phyloP scores from a whole-genome alignment of 2,329 filamentous ascomycete species.

The Penicillium sp. region DNA sequence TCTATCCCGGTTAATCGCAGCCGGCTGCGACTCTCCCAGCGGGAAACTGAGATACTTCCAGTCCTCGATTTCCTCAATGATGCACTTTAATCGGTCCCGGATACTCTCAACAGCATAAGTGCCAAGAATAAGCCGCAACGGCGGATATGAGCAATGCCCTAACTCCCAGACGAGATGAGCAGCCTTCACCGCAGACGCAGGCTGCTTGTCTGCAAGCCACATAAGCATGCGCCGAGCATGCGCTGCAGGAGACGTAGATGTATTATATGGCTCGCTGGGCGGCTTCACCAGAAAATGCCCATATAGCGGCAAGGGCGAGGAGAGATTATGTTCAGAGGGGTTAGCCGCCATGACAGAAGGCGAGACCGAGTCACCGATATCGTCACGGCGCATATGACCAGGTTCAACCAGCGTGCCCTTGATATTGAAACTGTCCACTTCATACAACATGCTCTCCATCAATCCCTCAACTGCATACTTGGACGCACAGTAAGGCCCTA shows the following conservation, averaged over 20 bases:
- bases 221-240: slow-evolving; percentile 89
- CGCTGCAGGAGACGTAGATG: slow-evolving; percentile 72
- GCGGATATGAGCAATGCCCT: slow-evolving; percentile 90
- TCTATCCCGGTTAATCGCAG: slow-evolving; percentile 3
- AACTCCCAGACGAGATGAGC: slow-evolving; percentile 93
- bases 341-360: slow-evolving; percentile 22
- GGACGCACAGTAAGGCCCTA: slow-evolving; percentile 92
- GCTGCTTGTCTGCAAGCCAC: slow-evolving; percentile 89
- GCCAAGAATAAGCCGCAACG: slow-evolving; percentile 77
- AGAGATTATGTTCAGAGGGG: slow-evolving; percentile 30
- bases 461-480: slow-evolving; percentile 96
- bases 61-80: slow-evolving; percentile 92
- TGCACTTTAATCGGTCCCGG: slow-evolving; percentile 77
- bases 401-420: slow-evolving; percentile 92
- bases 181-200: slow-evolving; percentile 86
- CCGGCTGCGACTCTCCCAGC: slow-evolving; percentile 31
- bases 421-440: slow-evolving; percentile 85
- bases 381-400: slow-evolving; percentile 80
- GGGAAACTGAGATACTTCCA: slow-evolving; percentile 82
- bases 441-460: slow-evolving; percentile 94
- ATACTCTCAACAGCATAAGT: slow-evolving; percentile 96
- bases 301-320: slow-evolving; percentile 67
- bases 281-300: slow-evolving; percentile 89
- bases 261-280: slow-evolving; percentile 74
- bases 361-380: slow-evolving; percentile 44